phyloP scores from a whole-genome alignment of 352 stramenopile species.

The Phytophthora pini region DNA sequence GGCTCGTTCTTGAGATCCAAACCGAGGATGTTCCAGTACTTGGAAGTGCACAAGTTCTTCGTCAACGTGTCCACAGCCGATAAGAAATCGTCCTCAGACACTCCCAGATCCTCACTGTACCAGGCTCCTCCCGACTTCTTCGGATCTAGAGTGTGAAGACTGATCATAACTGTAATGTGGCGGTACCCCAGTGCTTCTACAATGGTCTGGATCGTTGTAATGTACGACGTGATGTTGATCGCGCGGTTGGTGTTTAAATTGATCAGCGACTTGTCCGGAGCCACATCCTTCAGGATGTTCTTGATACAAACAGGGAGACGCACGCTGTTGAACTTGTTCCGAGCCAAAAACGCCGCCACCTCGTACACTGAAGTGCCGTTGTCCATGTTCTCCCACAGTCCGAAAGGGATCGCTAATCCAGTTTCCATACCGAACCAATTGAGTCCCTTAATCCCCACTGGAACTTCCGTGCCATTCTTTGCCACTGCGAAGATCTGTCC shows the following conservation, averaged over 20 bases:
- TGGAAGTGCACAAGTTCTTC: conserved; percentile 53
- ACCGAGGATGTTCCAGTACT: conserved; percentile 78
- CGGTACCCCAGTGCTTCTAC: conserved; percentile 67
- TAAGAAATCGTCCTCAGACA: conserved; percentile 67
- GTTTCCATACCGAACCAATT: conserved; percentile 88
- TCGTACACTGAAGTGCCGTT: conserved; percentile 77
- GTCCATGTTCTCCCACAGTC: conserved; percentile 74
- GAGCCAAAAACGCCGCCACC: conserved; percentile 60
- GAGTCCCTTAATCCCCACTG: conserved; percentile 63
- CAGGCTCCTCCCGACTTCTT: conserved; percentile 59
- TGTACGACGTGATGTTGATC: conserved; percentile 71
- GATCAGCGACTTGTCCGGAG: conserved; percentile 55
- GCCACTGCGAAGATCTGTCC: conserved; percentile 51
- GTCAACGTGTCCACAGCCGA: conserved; percentile 60
- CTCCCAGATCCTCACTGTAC: conserved; percentile 56
- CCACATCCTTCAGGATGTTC: conserved; percentile 51
- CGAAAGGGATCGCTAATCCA: conserved; percentile 61
- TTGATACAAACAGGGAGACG: conserved; percentile 66
- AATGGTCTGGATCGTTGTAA: conserved; percentile 65
- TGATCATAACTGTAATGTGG: conserved; percentile 73
- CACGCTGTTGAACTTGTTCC: conserved; percentile 82
- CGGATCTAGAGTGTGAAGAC: conserved; percentile 64
- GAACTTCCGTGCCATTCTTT: conserved; percentile 63
- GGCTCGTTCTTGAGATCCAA: conserved; percentile 83
- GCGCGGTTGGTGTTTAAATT: conserved; percentile 77